Conservation (phyloP, 371 early-diverging fungal species). For the Blakeslea trispora region DNA sequence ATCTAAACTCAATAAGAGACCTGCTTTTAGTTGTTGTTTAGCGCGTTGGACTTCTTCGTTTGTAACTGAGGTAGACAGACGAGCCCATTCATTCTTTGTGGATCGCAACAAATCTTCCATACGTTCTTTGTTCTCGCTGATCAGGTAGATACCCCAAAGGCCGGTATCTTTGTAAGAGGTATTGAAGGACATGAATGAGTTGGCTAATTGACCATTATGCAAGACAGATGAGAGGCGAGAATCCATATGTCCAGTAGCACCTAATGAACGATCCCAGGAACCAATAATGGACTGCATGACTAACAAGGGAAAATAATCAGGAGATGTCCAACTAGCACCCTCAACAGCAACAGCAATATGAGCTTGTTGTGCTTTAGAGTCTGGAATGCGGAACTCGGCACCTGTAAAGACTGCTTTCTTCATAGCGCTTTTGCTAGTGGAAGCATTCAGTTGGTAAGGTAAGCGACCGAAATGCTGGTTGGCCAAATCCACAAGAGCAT, state of each 20-base stretch:
- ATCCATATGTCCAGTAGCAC: constrained; percentile 80
- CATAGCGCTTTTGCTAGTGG: constrained; percentile 50
- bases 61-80: constrained; percentile 85
- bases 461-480: constrained; percentile 87
- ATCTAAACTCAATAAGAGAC: constrained; percentile 87
- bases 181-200: constrained; percentile 98
- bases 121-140: constrained; percentile 77
- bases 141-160: constrained; percentile 94
- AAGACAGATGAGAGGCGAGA: constrained; percentile 86
- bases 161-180: constrained; percentile 98
- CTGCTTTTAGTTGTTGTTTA: constrained; percentile 97
- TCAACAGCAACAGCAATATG: constrained; percentile 97
- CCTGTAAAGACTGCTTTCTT: constrained; percentile 82
- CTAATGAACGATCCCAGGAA: constrained; percentile 93
- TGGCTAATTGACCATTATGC: constrained; percentile 85
- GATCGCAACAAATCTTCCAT: constrained; percentile 87
- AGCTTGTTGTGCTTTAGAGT: constrained; percentile 84
- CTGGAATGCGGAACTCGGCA: constrained; percentile 74
- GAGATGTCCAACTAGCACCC: constrained; percentile 93
- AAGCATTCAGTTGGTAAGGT: constrained; percentile 49
- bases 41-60: constrained; percentile 95
- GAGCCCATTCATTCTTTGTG: constrained; percentile 90
- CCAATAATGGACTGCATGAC: constrained; percentile 95
- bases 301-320: constrained; percentile 94
- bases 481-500: constrained; percentile 87